phyloP scores from a whole-genome alignment of 2,329 filamentous ascomycete genomes.

The Neocucurbitaria cava region DNA sequence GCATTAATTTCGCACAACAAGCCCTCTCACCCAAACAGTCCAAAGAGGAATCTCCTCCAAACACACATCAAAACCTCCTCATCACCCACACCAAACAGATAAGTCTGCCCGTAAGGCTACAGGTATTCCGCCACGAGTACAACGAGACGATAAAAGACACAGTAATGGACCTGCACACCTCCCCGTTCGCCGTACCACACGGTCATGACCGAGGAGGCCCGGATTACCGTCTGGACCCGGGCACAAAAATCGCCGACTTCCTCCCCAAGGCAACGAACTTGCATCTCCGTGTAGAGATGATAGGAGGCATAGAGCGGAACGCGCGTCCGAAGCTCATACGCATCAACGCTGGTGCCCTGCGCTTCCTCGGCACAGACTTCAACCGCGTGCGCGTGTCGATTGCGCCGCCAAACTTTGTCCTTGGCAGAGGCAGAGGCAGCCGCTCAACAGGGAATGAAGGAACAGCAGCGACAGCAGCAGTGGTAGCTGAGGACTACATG shows the following conservation, averaged over 20 bases:
- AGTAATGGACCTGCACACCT: neutral
- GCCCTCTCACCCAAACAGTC: neutral
- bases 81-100: neutral
- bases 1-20: neutral
- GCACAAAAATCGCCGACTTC: neutral
- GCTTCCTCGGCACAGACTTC: neutral
- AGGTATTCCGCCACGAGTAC: neutral
- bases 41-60: neutral
- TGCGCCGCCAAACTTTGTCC: neutral
- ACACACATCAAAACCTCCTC: neutral
- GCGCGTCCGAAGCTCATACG: neutral
- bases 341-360: neutral
- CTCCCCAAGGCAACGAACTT: neutral
- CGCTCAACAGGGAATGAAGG: too few species aligned
- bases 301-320: neutral
- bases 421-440: too few species aligned
- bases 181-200: neutral
- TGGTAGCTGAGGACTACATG: too few species aligned
- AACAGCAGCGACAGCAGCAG: too few species aligned
- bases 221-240: too few species aligned
- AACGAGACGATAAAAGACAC: neutral
- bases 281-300: neutral
- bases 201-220: neutral
- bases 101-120: neutral
- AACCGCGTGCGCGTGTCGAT: neutral